Evolutionary conservation across 495 filamentous ascomycete species (phyloP), one percentile per base, ranked within the genome.

Genomic region (Hypoxylon lenormandii): DNA sequence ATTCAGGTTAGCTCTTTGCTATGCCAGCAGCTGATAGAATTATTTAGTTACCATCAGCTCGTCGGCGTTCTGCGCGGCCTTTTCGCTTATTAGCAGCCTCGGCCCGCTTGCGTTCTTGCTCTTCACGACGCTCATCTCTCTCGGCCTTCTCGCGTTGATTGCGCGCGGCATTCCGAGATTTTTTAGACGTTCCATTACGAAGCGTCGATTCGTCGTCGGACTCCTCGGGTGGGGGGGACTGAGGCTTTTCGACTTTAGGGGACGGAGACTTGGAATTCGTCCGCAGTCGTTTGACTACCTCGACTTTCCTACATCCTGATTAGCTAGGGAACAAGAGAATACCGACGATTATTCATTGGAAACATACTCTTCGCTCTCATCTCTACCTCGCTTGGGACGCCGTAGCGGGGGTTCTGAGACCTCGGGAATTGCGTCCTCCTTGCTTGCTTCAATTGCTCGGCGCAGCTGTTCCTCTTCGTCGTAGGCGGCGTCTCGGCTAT

Each of bases 371-470:
- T 97, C 93, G 72, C 92, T 96, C 60, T 94, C 93, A 75, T 94
- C 96, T 71, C 95, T 86, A 52, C 88, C 91, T 73, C 95, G 84
- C 78, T 98, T 98, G 7, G 88, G 84, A 52, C 90, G 85, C 60
- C 87, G 86, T 28, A 80, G 81, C 49, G 74, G 80, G 53, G 77
- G 73, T 18, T 85, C 89, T 30, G 81, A 80, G 12, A 76, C 76
- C 42, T 84, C 82, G 28, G 78, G 72, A 59, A 74, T 76, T 30
- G 82, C 82, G n/a, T 88, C 87, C 70, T 90, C 87, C 77, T 93
- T 97, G 80, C 95, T 99, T 61, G 96, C 93, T 76, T 98, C 95
- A 72, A 99, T 92, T 15, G 93, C 96, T 69, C 90, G 85, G 60
- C 92, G 87, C 28, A 99, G 76, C 60, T 92, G 88, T 77, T 97